Evolutionary conservation across 2,329 filamentous ascomycete genomes (phyloP), one percentile per base, ranked within the genome.

Genomic region (Nemania serpens): DNA sequence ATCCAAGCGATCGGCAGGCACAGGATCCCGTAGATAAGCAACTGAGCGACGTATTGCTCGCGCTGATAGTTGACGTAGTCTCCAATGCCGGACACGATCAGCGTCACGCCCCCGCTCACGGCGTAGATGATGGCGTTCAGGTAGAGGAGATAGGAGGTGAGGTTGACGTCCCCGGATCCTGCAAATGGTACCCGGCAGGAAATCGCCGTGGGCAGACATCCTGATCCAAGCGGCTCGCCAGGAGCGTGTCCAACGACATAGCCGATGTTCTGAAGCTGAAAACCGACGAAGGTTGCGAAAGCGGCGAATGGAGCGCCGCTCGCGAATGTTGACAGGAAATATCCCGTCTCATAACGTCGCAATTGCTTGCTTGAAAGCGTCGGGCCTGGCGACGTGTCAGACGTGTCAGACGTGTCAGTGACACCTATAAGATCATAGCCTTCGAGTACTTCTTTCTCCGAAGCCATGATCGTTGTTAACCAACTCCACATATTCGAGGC

Each of bases 131-230:
- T 53, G 25, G 57, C 50, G n/a, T 59, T 54, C 12, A 59, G 18
- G 7, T 59, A 59, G 13, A 59, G 45, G 7, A 59, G 17, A 12
- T 59, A 55, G 12, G 57, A 59, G 29, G 57, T 55, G 29, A 59
- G 57, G n/a, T 59, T 59, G n/a, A 59, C 45, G 5, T 55, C 49
- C 18, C 57, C 50, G 2, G 50, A 59, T 17, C 50, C 57, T 6
- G 57, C 51, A 39, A 54, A 59, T 25, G 57, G 57, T n/a, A 59
- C 57, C 25, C 57, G 57, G 51, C 57, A 59, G 33, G 57, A 55
- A 5, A 45, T 50, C 20, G 57, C 57, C 11, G 50, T 49, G 20
- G 45, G 45, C 12, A 17, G 17, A 12, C 57, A 59, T 17, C 57
- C 57, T 13, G 51, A 59, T n/a, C 39, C 17, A 29, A 37, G 36